Base-by-base conservation (phyloP, 208 protist genomes). In the Herpetomonas samuelpessoai region DNA sequence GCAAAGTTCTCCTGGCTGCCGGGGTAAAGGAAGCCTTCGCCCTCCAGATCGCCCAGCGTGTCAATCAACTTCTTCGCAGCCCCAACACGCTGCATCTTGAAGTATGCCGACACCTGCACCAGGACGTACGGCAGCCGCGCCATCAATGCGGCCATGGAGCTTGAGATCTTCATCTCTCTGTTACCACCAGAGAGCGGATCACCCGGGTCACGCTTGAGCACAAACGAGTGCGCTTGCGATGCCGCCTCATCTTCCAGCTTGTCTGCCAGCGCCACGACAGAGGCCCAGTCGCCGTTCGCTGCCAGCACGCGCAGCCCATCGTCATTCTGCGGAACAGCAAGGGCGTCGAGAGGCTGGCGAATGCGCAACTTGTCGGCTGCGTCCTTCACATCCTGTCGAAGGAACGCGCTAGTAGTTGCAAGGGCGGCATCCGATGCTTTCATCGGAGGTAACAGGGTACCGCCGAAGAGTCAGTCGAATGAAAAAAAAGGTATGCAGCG, bases 51-150 rank as follows among this genome's bases (percentile, higher is more conserved):
- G 14, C 88, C 88, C 7, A 90, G 74, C 10, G 55, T 62, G 29
- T 86, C 79, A 18, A 95, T 50, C 3, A 92, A 41, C 49, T 82
- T 68, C 46, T 81, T 79, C 28, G 82, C 85, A 4, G 61, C 65
- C 18, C 57, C 71, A 31, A 87, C 74, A 0, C 70, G 72, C 12
- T 70, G 76, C 79, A 92, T 79, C 45, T 84, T 76, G 46, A 92
- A 76, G 59, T 87, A 76, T 22, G 86, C 83, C 0, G 74, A 87
- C 21, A 88, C 77, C 55, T 88, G 89, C 49, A 88, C 89, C 47
- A 95, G 71, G 28, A 78, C 68, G 41, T 85, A 91, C 26, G 81
- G 85, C 49, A 88, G 53, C 27, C 64, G 70, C 14, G 9, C 30
- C n/a, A 66, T 18, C 6, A 65, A 14, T 6, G 48, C 47, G 7